A percentile compares a stretch with the other conserved stretches of the same genome.
Conservation (phyloP, 1,284 basidiomycete species). For the Pyrrhoderma noxium region DNA sequence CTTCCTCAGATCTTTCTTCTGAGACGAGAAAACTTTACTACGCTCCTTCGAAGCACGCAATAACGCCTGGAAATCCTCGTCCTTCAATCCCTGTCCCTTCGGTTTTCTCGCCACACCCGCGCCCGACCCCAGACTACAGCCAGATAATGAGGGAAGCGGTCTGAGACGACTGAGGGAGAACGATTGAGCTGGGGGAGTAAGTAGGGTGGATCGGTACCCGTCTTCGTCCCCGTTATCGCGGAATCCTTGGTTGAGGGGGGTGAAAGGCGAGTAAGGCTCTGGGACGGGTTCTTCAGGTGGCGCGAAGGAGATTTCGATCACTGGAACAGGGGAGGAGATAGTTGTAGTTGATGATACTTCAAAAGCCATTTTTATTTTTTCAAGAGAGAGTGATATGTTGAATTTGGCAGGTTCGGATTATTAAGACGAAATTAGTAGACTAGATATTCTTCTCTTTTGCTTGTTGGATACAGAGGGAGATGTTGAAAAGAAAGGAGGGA, state of each 20-base stretch:
- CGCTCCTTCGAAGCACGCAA: slow-evolving; percentile 39
- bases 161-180: slow-evolving; percentile 46
- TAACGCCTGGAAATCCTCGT: slow-evolving; percentile 54
- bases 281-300: slow-evolving; percentile 41
- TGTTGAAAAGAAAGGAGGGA: slow-evolving; percentile 7
- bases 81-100: slow-evolving; percentile 48
- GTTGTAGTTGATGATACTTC: too few species aligned
- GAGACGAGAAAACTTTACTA: slow-evolving; percentile 6
- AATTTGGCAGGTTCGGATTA: slow-evolving; percentile 16
- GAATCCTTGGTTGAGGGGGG: slow-evolving; percentile 21
- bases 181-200: slow-evolving; percentile 48
- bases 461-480: slow-evolving; percentile 15
- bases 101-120: neutral
- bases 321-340: slow-evolving; percentile 40
- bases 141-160: slow-evolving; percentile 16
- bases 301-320: slow-evolving; percentile 61
- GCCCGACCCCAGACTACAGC: neutral
- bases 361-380: slow-evolving; percentile 35
- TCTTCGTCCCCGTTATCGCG: slow-evolving; percentile 27
- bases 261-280: slow-evolving; percentile 59
- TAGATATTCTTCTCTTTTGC: slow-evolving; percentile 17
- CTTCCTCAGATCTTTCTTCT: slow-evolving; percentile 54
- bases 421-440: too few species aligned
- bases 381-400: slow-evolving; percentile 11
- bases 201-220: slow-evolving; percentile 45